These are phyloP conservation scores for Phytophthora fragariae DNA, from an alignment of 352 stramenopile species.

Conservation along the genomic window DNA sequence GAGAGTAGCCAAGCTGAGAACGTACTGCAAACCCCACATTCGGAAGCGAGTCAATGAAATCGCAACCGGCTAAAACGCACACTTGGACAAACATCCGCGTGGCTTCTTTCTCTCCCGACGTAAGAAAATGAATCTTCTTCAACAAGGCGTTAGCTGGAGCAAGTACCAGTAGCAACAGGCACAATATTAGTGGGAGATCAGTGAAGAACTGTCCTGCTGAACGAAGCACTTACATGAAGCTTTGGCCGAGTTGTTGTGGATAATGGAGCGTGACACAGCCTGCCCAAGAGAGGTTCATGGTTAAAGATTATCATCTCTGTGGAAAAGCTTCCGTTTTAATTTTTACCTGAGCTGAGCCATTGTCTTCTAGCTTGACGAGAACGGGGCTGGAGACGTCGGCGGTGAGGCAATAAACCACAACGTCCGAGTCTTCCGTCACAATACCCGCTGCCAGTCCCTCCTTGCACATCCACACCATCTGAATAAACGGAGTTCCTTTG, in stretches of 20 bases:
- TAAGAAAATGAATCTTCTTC: conserved; percentile 70
- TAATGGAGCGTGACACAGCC: conserved; percentile 62
- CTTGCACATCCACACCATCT: conserved; percentile 89
- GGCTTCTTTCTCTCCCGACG: conserved; percentile 61
- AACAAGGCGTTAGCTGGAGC: conserved; percentile 59
- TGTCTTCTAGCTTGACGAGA: conserved; percentile 78
- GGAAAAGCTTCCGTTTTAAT: not conserved
- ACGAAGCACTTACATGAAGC: conserved; percentile 36
- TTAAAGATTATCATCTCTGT: not conserved
- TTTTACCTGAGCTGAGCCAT: conserved; percentile 58
- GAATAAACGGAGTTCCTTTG: not conserved
- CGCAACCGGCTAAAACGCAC: conserved; percentile 74
- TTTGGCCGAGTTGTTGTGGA: conserved; percentile 52
- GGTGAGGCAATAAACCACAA: conserved; percentile 79
- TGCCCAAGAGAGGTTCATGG: conserved; percentile 13
- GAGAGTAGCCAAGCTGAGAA: not conserved
- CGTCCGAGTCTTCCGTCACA: conserved; percentile 85
- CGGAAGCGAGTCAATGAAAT: conserved; percentile 82
- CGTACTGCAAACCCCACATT: conserved; percentile 80
- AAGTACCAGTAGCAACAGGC: not conserved
- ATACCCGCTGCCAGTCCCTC: conserved; percentile 61
- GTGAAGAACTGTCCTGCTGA: not conserved
- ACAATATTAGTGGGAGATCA: not conserved
- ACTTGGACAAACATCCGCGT: conserved; percentile 86
- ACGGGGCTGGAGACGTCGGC: conserved; percentile 58